Evolutionary conservation across 495 filamentous ascomycete species (phyloP).

Genomic region (Pyronema omphalodes): DNA sequence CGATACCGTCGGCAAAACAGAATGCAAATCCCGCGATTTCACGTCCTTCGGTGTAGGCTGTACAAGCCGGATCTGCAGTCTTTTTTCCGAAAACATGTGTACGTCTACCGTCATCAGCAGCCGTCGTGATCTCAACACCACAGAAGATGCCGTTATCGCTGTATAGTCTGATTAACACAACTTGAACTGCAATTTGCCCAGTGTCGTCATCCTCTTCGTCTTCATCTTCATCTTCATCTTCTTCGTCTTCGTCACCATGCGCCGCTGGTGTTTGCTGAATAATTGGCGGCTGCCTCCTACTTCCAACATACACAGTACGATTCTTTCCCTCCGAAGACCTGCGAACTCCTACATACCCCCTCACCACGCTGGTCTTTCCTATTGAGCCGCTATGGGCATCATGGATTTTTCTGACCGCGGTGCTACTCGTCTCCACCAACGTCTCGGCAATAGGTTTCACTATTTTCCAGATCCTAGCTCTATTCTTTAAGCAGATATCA

Average conservation of each 20-base stretch:
- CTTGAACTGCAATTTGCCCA: constrained; percentile 3
- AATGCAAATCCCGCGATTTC: constrained; percentile 23
- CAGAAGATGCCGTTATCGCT: constrained; percentile 20
- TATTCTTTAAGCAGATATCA: constrained; percentile 24
- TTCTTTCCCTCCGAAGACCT: constrained; percentile 18
- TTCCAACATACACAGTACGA: constrained; percentile 23
- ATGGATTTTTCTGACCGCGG: constrained; percentile 11
- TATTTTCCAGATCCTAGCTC: constrained; percentile 26
- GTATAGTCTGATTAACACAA: constrained; percentile 17
- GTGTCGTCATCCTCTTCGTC: constrained; percentile 4
- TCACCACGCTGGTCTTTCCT: constrained; percentile 19
- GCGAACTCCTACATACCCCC: constrained; percentile 21
- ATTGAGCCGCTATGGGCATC: constrained; percentile 7
- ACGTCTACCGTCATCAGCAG: too few species aligned
- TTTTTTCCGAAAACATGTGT: too few species aligned
- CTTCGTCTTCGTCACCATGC: not conserved
- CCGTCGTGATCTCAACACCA: constrained; percentile 14
- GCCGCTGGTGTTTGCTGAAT: not conserved
- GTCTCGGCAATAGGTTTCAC: constrained; percentile 26
- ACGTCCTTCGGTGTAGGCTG: not conserved
- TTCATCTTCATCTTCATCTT: constrained; percentile 2
- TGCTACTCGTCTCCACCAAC: constrained; percentile 20
- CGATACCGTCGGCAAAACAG: constrained; percentile 17
- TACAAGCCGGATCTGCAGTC: too few species aligned
- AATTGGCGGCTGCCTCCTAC: not conserved